Evolutionary conservation across 768 basidiomycete species (phyloP), one percentile per base, ranked within the genome.

Genomic region (Pulveroboletus sp.): DNA sequence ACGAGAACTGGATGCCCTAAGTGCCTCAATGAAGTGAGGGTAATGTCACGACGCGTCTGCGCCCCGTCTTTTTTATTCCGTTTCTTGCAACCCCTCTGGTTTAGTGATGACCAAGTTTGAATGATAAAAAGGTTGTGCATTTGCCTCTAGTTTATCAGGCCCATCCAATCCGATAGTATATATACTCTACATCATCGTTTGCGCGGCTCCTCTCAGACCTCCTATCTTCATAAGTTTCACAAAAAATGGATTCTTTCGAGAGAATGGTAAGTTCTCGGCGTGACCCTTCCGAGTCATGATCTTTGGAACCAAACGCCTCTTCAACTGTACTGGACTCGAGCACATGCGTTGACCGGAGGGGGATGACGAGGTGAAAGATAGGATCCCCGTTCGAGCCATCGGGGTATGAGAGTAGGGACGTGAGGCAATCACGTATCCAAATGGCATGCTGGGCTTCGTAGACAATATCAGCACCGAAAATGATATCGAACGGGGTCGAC

Each of bases 131-230:
- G 5, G 18, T 18, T 36, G 17, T 14, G 8, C 43, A 43, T 44
- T 18, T 11, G 17, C 31, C 43, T 42, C 30, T 44, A 14, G 17
- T 51, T 43, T 26, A 60, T 41, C 18, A 35, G 17, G 40, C 21
- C 90, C 89, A 93, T 18, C 81, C 82, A 51, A 93, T 89, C 46
- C 68, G 73, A 67, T 84, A 90, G 64, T 86, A 80, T 12, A 75
- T 71, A 57, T 93, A 93, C 59, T 80, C 79, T 30, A 88, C 78
- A 52, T 83, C 76, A 48, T 81, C 72, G 28, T 65, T 68, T 28
- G 60, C 57, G 48, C 55, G 58, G 33, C 70, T 73, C 43, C 63
- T 50, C 39, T 68, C 63, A 7, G 46, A 54, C n/a, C 37, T 30
- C 26, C 18, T 42, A 35, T 51, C 58, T 4, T 38, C 51, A 26